Percentiles rank a stretch among this genome's conserved stretches.
Conservation (phyloP, 1,284 basidiomycete species). For the Apiotrichum gracile region DNA sequence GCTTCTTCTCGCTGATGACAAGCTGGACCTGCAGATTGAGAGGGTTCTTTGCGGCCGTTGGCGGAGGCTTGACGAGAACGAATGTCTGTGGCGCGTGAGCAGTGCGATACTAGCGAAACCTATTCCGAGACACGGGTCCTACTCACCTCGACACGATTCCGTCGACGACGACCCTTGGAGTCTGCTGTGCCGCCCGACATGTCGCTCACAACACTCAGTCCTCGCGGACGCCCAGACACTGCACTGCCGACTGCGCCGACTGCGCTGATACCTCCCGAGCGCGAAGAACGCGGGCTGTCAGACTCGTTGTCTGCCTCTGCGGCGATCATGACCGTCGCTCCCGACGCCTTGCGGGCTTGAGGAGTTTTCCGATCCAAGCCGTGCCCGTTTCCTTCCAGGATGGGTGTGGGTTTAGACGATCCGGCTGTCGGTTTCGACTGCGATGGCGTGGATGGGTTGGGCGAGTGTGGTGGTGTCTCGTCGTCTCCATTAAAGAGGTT, state of each 20-base stretch:
- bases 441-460: too few species aligned
- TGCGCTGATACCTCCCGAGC: neutral
- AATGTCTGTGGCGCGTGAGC: conserved; percentile 58
- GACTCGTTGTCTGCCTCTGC: conserved; percentile 1
- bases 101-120: neutral
- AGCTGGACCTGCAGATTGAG: conserved; percentile 91
- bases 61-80: conserved; percentile 44
- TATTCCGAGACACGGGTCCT: neutral
- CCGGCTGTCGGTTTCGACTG: too few species aligned
- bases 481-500: conserved; percentile 23
- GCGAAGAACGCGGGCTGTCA: neutral
- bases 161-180: conserved; percentile 1
- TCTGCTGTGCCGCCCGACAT: neutral
- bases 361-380: neutral
- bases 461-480: neutral
- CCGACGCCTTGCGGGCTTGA: neutral
- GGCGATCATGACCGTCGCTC: conserved; percentile 4
- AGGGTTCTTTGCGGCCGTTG: conserved; percentile 76
- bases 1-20: conserved; percentile 48
- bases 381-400: neutral
- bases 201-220: conserved; percentile 1
- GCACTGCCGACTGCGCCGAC: neutral
- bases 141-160: conserved; percentile 5
- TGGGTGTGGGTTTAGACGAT: conserved; percentile 1
- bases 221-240: neutral